Conservation (phyloP, 192 early-diverging fungal genomes). For the Coemansia sp. region DNA sequence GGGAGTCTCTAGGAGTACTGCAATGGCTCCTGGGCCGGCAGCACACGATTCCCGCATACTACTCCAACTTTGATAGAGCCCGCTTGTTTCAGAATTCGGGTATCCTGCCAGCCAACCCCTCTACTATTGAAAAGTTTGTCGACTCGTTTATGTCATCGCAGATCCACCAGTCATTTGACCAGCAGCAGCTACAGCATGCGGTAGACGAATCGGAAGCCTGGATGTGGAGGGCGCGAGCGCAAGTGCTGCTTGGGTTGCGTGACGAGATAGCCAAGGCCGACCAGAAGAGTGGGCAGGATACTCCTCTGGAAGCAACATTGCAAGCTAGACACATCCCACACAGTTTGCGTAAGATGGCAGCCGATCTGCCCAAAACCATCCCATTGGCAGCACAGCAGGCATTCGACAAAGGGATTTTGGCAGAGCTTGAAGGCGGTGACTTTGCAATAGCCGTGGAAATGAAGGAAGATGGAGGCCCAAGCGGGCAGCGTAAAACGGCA, state of each 20-base stretch:
- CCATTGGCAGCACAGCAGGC: slow-evolving; percentile 51
- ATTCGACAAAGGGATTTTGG: slow-evolving; percentile 40
- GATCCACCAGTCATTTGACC: slow-evolving; percentile 20
- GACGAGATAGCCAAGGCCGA: slow-evolving; percentile 26
- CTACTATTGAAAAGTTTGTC: slow-evolving; percentile 56
- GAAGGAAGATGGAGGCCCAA: slow-evolving; percentile 9
- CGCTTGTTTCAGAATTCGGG: slow-evolving; percentile 56
- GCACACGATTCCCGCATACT: slow-evolving; percentile 55
- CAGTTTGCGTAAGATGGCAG: slow-evolving; percentile 51
- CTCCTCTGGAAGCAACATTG: slow-evolving; percentile 23
- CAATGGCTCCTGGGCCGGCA: slow-evolving; percentile 57
- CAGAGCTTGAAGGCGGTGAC: slow-evolving; percentile 39
- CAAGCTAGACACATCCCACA: slow-evolving; percentile 43
- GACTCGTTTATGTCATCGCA: slow-evolving; percentile 39
- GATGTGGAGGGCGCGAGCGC: slow-evolving; percentile 61
- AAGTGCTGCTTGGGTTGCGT: slow-evolving; percentile 56
- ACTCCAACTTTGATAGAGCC: slow-evolving; percentile 55
- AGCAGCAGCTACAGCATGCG: slow-evolving; percentile 30
- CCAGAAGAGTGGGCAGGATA: slow-evolving; percentile 11
- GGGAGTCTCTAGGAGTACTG: slow-evolving; percentile 57
- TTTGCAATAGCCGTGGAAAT: slow-evolving; percentile 54
- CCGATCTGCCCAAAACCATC: slow-evolving; percentile 54
- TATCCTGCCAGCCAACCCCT: slow-evolving; percentile 57
- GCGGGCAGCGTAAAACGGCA: slow-evolving; percentile 7
- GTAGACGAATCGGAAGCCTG: slow-evolving; percentile 60